Evolutionary conservation across 2,329 filamentous ascomycete genomes (phyloP), one percentile per base, ranked within the genome.

Genomic region (Aspergillus fumigatiaffinis): DNA sequence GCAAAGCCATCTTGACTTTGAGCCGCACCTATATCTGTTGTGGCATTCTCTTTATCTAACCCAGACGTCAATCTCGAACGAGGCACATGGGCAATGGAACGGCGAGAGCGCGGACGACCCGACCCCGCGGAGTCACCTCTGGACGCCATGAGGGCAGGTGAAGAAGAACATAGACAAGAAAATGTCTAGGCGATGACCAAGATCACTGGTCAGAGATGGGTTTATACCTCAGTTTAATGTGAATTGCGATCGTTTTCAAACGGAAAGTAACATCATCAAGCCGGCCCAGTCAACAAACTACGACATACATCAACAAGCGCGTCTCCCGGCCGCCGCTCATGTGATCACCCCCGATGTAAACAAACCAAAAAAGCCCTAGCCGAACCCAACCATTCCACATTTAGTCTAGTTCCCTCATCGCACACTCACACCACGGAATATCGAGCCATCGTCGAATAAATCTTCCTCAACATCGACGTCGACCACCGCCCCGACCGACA

Each of bases 41-140:
- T 90, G 69, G 84, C 82, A 80, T 95, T 95, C 71, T 95, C 91
- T 74, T 91, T 92, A 67, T 91, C 88, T 62, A 81, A 75, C 41
- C 77, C 71, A 53, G 71, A 62, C 56, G 64, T 68, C 54, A 74
- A 73, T 78, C 84, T 66, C 68, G 80, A 66, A 69, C 77, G 73
- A 75, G 83, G 67, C 73, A 84, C 63, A 79, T 84, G 70, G 72
- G 86, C 87, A 59, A 90, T 85, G n/a, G 90, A 92, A 72, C 90
- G 90, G 70, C 89, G 85, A 66, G 84, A 79, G 63, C 74, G 72
- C 54, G 66, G 66, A 53, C 73, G 72, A 56, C 64, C 59, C 47
- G 68, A 60, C 60, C 63, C 70, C 65, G 68, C 66, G 51, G 70
- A 67, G 61, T 74, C 71, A 54, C 63, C 57, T 66, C 71, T 71